Evolutionary conservation across 2,329 filamentous ascomycete species (phyloP).

Genomic region (Venturia pyrina): DNA sequence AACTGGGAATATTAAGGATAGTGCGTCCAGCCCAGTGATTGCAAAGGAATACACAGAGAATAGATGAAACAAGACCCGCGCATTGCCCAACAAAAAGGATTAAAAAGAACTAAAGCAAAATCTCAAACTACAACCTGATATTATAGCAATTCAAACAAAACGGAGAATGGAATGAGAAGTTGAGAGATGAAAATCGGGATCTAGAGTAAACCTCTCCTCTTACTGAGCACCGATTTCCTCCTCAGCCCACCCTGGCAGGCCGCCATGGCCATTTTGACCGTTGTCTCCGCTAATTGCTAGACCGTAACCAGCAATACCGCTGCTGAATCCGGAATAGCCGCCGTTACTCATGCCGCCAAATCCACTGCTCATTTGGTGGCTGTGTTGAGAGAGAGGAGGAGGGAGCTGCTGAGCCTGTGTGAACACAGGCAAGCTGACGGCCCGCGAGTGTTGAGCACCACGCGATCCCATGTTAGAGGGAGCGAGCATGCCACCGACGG

Average conservation of each 20-base stretch:
- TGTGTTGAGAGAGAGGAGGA: conserved; percentile 25
- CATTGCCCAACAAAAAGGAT: neutral
- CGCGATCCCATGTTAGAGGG: conserved; percentile 53
- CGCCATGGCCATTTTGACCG: conserved; percentile 30
- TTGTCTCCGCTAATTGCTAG: conserved; percentile 38
- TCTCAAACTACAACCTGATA: conserved; percentile 4
- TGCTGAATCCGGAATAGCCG: conserved; percentile 43
- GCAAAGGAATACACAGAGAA: conserved; percentile 7
- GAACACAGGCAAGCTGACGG: conserved; percentile 76
- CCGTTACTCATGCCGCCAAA: conserved; percentile 50
- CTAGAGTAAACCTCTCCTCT: neutral
- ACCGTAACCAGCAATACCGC: conserved; percentile 37
- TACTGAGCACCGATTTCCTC: conserved; percentile 44
- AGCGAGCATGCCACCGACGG: conserved; percentile 67
- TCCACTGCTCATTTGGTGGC: conserved; percentile 32
- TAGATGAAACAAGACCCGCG: neutral
- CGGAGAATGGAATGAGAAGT: conserved; percentile 1
- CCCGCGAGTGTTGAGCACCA: conserved; percentile 59
- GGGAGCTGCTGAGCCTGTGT: conserved; percentile 43
- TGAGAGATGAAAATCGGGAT: neutral
- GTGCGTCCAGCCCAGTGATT: conserved; percentile 8
- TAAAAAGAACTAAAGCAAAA: neutral
- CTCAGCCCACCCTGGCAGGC: conserved; percentile 53
- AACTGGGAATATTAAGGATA: conserved; percentile 8
- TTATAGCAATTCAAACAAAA: neutral